Base-by-base conservation (phyloP, 495 filamentous ascomycete species). In the Copromyces sp. region DNA sequence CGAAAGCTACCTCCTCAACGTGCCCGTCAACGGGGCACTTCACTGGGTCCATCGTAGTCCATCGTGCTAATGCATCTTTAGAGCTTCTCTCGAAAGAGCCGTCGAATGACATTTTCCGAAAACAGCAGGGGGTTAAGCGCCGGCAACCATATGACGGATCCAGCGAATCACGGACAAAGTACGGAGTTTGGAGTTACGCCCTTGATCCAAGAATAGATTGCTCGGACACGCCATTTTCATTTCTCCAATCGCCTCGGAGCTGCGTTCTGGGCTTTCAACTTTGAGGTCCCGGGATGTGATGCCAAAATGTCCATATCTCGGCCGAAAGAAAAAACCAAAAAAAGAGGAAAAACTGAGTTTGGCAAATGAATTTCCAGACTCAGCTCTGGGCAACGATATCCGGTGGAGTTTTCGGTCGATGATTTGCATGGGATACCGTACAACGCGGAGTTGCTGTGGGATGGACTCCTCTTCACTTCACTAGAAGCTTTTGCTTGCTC, bases 191-290 rank as follows among this genome's bases (percentile, higher is more conserved):
- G 70, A 72, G 68, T 74, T 75, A 73, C 74, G 70, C 72, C 76
- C 73, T 70, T 39, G n/a, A 72, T 73, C 80, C 79, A 82, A 79
- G 72, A 82, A 81, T 82, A 82, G 79, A 80, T 78, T 79, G 77
- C 72, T 74, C 72, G 73, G 53, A 65, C 77, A 75, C 71, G 75
- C 72, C 74, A 72, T 68, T 17, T 65, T 65, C 29, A 35, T 65
- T 65, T 65, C 29, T 32, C 29, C 53, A 65, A 65, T 65, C 53
- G 53, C 53, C 53, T 17, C 29, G 12, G 53, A 65, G 24, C 29
- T 65, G 53, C 2, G 12, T 61, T 61, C 47, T 61, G 53, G 24
- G 29, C 53, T 35, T 65, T 65, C 29, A 17, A 65, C 29, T 65
- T 65, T 65, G 53, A 35, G 32, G 53, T 9, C 24, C 53, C 24